Evolutionary conservation across 164 flowering plant genomes (phyloP).

Genomic region (Taxillus chinensis): DNA sequence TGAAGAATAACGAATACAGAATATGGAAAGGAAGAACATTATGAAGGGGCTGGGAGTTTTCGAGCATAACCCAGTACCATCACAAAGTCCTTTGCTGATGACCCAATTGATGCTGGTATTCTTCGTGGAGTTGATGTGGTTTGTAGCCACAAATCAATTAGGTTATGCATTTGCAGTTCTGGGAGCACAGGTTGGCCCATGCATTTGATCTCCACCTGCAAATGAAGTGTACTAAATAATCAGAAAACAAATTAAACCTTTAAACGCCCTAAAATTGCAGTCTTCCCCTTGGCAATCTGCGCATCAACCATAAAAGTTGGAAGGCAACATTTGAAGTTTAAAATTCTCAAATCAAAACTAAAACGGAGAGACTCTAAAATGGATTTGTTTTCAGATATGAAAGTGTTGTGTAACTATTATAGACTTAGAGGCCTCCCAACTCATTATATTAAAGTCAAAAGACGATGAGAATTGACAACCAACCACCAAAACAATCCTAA

Average conservation of each 20-base stretch:
- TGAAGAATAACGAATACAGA: background rate
- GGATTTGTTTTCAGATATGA: too few species aligned
- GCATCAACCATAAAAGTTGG: too few species aligned
- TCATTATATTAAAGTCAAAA: too few species aligned
- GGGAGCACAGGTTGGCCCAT: slow-evolving; percentile 62
- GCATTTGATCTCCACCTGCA: slow-evolving; percentile 75
- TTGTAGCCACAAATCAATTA: slow-evolving; percentile 65
- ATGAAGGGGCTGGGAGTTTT: slow-evolving; percentile 14
- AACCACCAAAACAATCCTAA: too few species aligned
- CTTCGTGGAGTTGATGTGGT: slow-evolving; percentile 32
- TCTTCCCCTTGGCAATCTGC: too few species aligned
- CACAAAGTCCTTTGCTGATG: slow-evolving; percentile 76
- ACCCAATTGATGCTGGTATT: slow-evolving; percentile 44
- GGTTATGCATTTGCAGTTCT: slow-evolving; percentile 33
- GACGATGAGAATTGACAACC: too few species aligned
- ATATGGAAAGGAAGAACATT: background rate
- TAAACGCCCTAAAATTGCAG: too few species aligned
- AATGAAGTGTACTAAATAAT: slow-evolving; percentile 1
- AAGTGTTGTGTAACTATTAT: too few species aligned
- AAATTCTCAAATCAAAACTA: too few species aligned
- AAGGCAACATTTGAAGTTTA: too few species aligned
- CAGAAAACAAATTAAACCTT: slow-evolving; percentile 1
- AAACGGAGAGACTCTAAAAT: too few species aligned
- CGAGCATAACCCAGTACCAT: slow-evolving; percentile 72
- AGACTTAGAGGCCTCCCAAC: too few species aligned